phyloP scores from a whole-genome alignment of 129 eudicot species.

The Artemisia argyi region DNA sequence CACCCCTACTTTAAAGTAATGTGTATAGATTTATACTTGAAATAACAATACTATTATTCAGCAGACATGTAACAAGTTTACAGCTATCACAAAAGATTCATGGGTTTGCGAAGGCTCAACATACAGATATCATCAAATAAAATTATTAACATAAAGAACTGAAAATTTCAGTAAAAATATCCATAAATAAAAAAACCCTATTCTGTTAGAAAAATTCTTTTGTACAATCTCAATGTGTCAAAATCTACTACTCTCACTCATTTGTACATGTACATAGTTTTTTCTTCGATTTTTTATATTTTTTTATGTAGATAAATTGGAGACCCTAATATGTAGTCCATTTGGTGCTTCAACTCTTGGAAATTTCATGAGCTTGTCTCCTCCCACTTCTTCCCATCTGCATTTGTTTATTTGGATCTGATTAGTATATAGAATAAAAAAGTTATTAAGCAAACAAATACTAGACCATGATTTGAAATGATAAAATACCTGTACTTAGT shows the following conservation, averaged over 20 bases:
- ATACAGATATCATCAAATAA: background rate
- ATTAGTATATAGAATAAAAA: background rate
- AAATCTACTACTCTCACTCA: slow-evolving; percentile 42
- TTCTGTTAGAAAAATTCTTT: slow-evolving; percentile 39
- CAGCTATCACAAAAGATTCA: background rate
- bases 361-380: slow-evolving; percentile 80
- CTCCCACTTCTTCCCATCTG: slow-evolving; percentile 97
- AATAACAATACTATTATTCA: background rate
- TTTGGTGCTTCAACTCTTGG: slow-evolving; percentile 99
- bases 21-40: no score
- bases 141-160: background rate
- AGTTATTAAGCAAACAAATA: background rate
- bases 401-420: slow-evolving; percentile 6
- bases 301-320: slow-evolving; percentile 36
- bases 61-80: background rate
- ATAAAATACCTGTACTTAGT: slow-evolving; percentile 67
- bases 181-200: slow-evolving; percentile 12
- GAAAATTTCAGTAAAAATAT: slow-evolving; percentile 6
- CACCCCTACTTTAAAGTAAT: no score
- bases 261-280: slow-evolving; percentile 38
- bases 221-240: slow-evolving; percentile 37
- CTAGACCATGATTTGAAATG: background rate
- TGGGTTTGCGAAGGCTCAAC: background rate
- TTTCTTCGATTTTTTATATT: background rate
- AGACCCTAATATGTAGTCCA: slow-evolving; percentile 80